These are phyloP conservation scores for Blastocystis sp. DNA, from an alignment of 352 stramenopile genomes.

Conservation along the genomic window DNA sequence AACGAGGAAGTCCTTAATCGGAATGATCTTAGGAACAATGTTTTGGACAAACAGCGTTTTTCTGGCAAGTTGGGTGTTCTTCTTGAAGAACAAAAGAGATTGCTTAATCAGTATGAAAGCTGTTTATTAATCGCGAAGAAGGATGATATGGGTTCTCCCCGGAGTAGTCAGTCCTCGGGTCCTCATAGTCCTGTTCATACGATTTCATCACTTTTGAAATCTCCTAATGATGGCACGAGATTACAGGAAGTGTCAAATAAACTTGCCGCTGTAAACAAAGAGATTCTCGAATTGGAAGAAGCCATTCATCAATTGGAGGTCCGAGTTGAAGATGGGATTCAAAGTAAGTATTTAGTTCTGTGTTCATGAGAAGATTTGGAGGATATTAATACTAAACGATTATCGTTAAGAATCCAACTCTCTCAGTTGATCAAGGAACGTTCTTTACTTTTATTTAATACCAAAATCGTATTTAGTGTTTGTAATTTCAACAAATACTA, in stretches of 20 bases:
- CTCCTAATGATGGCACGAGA: too few species aligned
- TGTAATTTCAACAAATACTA: not conserved
- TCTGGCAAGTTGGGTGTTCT: not conserved
- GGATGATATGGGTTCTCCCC: not conserved
- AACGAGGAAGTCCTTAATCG: slow-evolving; percentile 27
- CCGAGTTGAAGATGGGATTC: not conserved
- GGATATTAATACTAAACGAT: slow-evolving; percentile 38
- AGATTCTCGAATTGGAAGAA: not conserved
- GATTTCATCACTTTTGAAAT: too few species aligned
- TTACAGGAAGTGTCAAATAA: not conserved
- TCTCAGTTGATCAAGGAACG: slow-evolving; percentile 62
- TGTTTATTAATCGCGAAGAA: not conserved
- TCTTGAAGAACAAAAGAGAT: not conserved
- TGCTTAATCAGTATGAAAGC: not conserved
- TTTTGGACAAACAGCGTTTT: not conserved
- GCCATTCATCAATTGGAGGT: not conserved
- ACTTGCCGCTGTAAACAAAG: not conserved
- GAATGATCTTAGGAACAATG: slow-evolving; percentile 45
- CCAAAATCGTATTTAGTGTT: slow-evolving; percentile 16
- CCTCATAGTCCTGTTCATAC: too few species aligned
- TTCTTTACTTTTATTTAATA: slow-evolving; percentile 4
- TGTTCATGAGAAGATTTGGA: slow-evolving; percentile 33
- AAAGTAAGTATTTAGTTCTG: not conserved
- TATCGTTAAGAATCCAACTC: slow-evolving; percentile 56
- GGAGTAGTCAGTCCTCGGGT: not conserved